phyloP scores from a whole-genome alignment of 2,329 filamentous ascomycete species.

The Fusarium sp. region DNA sequence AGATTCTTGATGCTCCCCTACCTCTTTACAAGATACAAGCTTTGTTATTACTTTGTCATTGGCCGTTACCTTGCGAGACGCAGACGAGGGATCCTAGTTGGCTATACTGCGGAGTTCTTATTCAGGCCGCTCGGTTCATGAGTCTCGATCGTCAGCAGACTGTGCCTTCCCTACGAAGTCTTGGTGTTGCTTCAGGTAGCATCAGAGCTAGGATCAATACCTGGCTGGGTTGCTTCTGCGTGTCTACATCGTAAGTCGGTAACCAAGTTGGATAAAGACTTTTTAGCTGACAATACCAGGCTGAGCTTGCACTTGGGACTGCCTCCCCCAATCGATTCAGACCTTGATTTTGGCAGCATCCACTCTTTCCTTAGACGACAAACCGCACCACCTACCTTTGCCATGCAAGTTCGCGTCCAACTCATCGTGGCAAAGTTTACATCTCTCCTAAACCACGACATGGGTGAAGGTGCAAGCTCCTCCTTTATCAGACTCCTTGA shows the following conservation, averaged over 20 bases:
- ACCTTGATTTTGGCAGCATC: conserved; percentile 27
- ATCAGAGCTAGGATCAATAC: conserved; percentile 31
- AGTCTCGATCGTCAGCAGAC: conserved; percentile 35
- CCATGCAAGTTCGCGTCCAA: conserved; percentile 23
- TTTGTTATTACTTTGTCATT: conserved; percentile 22
- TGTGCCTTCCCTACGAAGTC: conserved; percentile 11
- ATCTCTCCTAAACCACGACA: conserved; percentile 22
- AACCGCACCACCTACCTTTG: conserved; percentile 11
- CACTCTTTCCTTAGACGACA: conserved; percentile 20
- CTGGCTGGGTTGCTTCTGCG: conserved; percentile 30
- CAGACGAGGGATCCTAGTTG: conserved; percentile 30
- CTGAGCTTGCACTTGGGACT: conserved; percentile 31
- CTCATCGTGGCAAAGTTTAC: conserved; percentile 34
- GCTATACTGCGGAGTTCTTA: conserved; percentile 33
- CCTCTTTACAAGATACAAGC: conserved; percentile 37
- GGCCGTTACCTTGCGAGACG: conserved; percentile 25
- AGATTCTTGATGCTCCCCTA: conserved; percentile 16
- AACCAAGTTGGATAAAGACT: fast-evolving
- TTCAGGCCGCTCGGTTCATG: conserved; percentile 34
- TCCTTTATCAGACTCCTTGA: conserved; percentile 29
- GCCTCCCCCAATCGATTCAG: conserved; percentile 22
- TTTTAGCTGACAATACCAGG: not conserved
- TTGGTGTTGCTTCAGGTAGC: conserved; percentile 22
- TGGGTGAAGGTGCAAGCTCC: conserved; percentile 14
- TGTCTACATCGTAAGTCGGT: conserved; percentile 27